A percentile compares a stretch with the other conserved stretches of the same genome.
phyloP scores from a whole-genome alignment of 306 rosid genomes.

The Casuarina equisetifolia region DNA sequence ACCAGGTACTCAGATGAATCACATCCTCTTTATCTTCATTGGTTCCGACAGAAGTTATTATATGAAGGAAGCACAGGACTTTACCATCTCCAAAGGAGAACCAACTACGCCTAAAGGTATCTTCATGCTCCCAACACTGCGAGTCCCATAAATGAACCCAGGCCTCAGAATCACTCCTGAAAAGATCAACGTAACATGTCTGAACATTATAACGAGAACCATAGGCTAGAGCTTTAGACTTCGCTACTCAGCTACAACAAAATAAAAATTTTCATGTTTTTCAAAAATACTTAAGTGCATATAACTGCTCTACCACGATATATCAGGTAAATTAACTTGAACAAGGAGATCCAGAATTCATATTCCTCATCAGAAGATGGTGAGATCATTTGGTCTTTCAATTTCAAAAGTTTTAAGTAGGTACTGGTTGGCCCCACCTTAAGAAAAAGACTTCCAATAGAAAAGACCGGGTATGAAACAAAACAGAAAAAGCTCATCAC shows the following conservation, averaged over 20 bases:
- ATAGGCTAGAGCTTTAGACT: conserved; percentile 1
- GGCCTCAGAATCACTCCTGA: conserved; percentile 95
- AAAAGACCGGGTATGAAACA: too few relatives aligned
- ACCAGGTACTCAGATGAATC: not conserved
- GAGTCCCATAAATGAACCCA: conserved; percentile 94
- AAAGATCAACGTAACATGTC: conserved; percentile 14
- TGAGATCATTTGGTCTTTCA: not conserved
- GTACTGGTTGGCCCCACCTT: not conserved
- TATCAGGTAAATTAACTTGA: not conserved
- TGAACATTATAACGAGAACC: not conserved
- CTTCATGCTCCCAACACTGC: conserved; percentile 77
- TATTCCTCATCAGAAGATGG: not conserved
- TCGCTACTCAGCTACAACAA: not conserved
- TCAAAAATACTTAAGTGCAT: not conserved
- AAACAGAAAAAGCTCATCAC: too few relatives aligned
- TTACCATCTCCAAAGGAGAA: conserved; percentile 89
- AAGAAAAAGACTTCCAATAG: too few relatives aligned
- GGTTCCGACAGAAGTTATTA: conserved; percentile 2
- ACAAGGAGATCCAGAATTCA: not conserved
- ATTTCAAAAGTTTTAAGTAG: not conserved
- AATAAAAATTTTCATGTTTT: not conserved
- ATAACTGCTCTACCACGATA: not conserved
- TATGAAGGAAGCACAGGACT: conserved; percentile 23
- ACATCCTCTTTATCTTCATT: not conserved
- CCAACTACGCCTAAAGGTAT: conserved; percentile 82